Conservation (phyloP, 441 rosid species). For the Adansonia rubrostipa region DNA sequence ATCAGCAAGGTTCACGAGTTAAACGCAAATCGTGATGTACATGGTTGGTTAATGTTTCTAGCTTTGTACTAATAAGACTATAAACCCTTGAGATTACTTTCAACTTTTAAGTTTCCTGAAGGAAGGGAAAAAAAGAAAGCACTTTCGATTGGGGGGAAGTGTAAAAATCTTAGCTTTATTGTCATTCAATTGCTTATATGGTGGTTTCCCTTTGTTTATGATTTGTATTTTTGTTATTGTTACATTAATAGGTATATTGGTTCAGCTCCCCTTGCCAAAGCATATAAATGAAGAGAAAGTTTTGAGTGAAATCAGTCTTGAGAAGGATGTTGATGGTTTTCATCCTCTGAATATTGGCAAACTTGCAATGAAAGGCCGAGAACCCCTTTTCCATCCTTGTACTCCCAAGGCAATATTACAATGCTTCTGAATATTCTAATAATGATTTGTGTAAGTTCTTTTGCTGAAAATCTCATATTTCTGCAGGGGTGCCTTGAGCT, state of each 20-base stretch:
- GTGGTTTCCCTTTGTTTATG: background rate
- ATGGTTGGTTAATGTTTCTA: slow-evolving; percentile 52
- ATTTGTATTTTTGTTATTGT: slow-evolving; percentile 5
- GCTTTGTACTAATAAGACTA: background rate
- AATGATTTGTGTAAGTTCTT: slow-evolving; percentile 4
- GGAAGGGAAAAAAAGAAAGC: no score
- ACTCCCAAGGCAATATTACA: slow-evolving; percentile 76
- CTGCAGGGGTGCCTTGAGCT: slow-evolving; percentile 87
- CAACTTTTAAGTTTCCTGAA: background rate
- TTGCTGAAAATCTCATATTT: slow-evolving; percentile 13
- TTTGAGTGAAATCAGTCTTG: slow-evolving; percentile 71
- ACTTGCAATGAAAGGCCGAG: slow-evolving; percentile 98
- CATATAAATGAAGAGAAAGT: slow-evolving; percentile 91
- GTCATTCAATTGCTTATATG: background rate
- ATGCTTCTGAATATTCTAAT: slow-evolving; percentile 12
- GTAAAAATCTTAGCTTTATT: background rate
- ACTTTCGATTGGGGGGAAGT: background rate
- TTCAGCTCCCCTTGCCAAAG: slow-evolving; percentile 88
- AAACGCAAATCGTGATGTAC: slow-evolving; percentile 73
- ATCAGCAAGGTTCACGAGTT: slow-evolving; percentile 81
- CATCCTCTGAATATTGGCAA: slow-evolving; percentile 95
- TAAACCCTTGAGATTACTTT: background rate
- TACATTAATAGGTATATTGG: slow-evolving; percentile 68
- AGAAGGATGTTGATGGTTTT: slow-evolving; percentile 94
- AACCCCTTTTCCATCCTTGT: slow-evolving; percentile 89